A percentile compares a stretch with the other conserved stretches of the same genome.
These are phyloP conservation scores for Dittrichia graveolens DNA, from an alignment of 129 eudicot species.

Conservation along the genomic window DNA sequence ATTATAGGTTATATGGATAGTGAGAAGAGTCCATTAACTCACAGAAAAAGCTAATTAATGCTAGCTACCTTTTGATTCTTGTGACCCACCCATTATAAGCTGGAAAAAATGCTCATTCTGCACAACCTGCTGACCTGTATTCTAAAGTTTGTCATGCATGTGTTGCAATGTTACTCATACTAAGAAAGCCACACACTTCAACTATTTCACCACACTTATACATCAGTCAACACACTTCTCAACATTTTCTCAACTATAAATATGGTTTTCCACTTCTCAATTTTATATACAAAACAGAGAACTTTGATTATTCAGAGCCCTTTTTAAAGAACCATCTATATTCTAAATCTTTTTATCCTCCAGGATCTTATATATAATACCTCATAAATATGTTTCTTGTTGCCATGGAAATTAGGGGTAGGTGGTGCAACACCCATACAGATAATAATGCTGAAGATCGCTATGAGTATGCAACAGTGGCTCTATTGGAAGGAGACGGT, in stretches of 20 bases:
- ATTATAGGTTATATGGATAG: too few species aligned
- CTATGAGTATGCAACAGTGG: slow-evolving; percentile 27
- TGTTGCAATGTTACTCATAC: not conserved
- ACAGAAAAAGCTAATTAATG: too few species aligned
- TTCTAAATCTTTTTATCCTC: not conserved
- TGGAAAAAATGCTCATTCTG: not conserved
- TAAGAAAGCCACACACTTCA: not conserved
- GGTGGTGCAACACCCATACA: slow-evolving; percentile 24
- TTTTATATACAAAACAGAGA: slow-evolving; percentile 1
- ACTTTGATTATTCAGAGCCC: not conserved
- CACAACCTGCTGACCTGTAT: not conserved
- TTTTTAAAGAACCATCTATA: not conserved
- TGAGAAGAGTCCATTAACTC: too few species aligned
- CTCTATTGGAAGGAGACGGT: slow-evolving; percentile 26
- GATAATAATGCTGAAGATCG: slow-evolving; percentile 24
- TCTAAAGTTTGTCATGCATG: not conserved
- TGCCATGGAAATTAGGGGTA: not conserved
- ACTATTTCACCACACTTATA: not conserved
- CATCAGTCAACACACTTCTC: not conserved
- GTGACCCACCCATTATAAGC: too few species aligned
- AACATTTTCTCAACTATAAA: slow-evolving; percentile 5
- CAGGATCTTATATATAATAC: too few species aligned
- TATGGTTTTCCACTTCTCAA: not conserved
- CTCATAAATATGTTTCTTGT: slow-evolving; percentile 23
- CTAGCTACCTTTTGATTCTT: too few species aligned